Conservation (phyloP, 179 eudicot species). For the Silene vulgaris region DNA sequence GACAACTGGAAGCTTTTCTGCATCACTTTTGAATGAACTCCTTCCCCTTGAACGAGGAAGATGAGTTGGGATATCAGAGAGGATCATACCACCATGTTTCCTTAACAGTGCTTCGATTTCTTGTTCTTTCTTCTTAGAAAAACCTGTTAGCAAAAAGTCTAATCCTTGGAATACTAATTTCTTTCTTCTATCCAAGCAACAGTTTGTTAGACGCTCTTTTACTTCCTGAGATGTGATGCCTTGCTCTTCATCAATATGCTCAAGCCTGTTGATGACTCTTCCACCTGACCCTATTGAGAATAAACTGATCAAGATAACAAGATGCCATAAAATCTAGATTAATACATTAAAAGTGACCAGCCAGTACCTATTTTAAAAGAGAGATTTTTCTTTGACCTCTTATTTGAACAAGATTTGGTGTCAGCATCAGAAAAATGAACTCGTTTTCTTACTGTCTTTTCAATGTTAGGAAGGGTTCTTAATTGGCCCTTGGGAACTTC, state of each 20-base stretch:
- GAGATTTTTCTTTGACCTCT: slow-evolving; percentile 22
- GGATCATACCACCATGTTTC: slow-evolving; percentile 76
- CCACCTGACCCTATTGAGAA: slow-evolving; percentile 34
- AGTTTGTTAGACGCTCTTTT: slow-evolving; percentile 40
- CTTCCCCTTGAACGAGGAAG: slow-evolving; percentile 39
- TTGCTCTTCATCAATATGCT: slow-evolving; percentile 24
- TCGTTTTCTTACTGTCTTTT: slow-evolving; percentile 45
- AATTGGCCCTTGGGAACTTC: slow-evolving; percentile 26
- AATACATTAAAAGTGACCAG: background rate
- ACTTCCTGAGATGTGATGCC: slow-evolving; percentile 42
- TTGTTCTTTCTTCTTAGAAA: slow-evolving; percentile 56
- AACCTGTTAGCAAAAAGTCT: slow-evolving; percentile 78
- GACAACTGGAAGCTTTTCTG: slow-evolving; percentile 59
- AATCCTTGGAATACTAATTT: slow-evolving; percentile 52
- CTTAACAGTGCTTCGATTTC: slow-evolving; percentile 56
- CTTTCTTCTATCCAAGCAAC: slow-evolving; percentile 35
- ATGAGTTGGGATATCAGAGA: slow-evolving; percentile 59
- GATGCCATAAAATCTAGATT: slow-evolving; percentile 4
- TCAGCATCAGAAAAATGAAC: slow-evolving; percentile 54
- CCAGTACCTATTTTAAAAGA: slow-evolving; percentile 30
- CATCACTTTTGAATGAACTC: slow-evolving; percentile 36
- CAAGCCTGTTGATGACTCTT: slow-evolving; percentile 32
- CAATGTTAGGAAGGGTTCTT: slow-evolving; percentile 20
- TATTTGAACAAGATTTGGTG: slow-evolving; percentile 26
- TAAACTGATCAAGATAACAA: slow-evolving; percentile 15